Percentiles rank a stretch among this genome's conserved stretches.
Conservation (phyloP, 2,329 filamentous ascomycete species). For the Penicillium carneum region DNA sequence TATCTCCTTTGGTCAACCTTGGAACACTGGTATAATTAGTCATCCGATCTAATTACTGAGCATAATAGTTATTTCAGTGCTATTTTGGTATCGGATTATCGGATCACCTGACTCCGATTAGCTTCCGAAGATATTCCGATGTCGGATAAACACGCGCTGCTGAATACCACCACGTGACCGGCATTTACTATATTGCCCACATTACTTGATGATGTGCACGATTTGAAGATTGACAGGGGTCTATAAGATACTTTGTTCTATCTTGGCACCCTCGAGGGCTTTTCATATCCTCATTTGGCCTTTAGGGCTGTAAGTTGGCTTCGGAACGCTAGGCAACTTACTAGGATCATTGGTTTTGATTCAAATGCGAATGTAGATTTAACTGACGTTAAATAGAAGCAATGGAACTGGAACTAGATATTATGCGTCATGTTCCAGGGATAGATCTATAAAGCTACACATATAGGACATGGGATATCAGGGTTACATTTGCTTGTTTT, state of each 20-base stretch:
- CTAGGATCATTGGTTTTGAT: neutral
- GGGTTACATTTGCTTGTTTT: constrained; percentile 6
- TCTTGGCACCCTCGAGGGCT: neutral
- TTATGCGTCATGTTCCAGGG: neutral
- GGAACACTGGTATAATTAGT: no score
- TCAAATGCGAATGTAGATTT: neutral
- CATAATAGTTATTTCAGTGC: no score
- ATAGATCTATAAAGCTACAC: neutral
- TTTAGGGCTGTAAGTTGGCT: neutral
- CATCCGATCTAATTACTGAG: no score
- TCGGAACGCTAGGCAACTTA: neutral
- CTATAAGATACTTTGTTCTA: neutral
- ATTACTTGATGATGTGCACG: neutral
- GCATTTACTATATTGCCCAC: neutral
- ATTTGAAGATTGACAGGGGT: neutral
- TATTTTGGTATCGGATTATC: no score
- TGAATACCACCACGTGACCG: constrained; percentile 20
- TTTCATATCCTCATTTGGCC: neutral
- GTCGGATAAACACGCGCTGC: constrained; percentile 2
- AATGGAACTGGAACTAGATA: neutral
- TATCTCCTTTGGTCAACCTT: no score
- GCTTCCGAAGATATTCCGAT: neutral
- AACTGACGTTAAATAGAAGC: no score
- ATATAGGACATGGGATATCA: neutral
- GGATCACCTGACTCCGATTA: no score